A percentile compares a stretch with the other conserved stretches of the same genome.
phyloP scores from a whole-genome alignment of 73 alveolate species.

The Paramecium pentaurelia region DNA sequence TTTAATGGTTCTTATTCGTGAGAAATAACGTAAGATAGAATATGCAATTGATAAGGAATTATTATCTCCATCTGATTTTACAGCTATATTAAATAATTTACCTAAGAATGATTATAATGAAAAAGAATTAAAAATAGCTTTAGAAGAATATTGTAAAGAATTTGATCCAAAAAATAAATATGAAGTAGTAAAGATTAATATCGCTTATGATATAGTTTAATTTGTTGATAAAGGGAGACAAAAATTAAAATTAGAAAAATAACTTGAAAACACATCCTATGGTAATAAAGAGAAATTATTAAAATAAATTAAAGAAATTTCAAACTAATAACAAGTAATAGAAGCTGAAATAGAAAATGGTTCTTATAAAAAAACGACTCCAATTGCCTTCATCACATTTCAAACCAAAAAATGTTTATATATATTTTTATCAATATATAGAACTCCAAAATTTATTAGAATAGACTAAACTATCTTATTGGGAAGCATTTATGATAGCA shows the following conservation, averaged over 20 bases:
- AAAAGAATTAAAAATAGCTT: neutral
- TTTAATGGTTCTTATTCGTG: neutral
- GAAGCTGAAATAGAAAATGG: neutral
- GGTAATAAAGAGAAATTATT: neutral
- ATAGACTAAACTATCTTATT: neutral
- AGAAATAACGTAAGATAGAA: neutral
- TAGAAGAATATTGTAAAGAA: neutral
- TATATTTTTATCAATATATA: neutral
- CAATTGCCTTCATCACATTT: neutral
- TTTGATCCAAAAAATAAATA: neutral
- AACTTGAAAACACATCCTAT: neutral
- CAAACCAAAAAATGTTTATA: neutral
- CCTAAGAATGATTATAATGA: conserved; percentile 13
- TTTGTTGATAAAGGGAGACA: neutral
- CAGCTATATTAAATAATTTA: neutral
- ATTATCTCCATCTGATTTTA: conserved; percentile 9
- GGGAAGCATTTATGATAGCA: neutral
- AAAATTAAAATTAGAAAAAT: neutral
- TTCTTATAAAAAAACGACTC: neutral
- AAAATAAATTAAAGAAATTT: neutral
- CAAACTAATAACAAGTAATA: neutral
- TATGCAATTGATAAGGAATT: neutral
- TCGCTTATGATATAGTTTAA: neutral
- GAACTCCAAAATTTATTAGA: neutral
- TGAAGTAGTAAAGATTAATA: neutral